Conservation (phyloP, 352 stramenopile species). For the Globisporangium paddicum region DNA sequence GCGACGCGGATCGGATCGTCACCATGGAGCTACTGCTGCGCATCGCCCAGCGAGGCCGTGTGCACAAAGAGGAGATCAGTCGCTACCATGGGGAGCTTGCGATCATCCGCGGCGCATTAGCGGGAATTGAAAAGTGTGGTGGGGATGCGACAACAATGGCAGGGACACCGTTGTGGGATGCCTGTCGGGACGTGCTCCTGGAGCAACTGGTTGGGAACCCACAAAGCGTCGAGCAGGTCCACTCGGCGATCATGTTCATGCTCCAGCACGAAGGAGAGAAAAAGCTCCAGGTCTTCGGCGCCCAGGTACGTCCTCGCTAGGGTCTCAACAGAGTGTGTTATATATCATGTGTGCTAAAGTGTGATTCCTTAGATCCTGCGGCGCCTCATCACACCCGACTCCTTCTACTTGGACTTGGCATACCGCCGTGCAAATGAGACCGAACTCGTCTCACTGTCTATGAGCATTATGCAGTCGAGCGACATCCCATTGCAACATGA, state of each 20-base stretch:
- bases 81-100: conserved; percentile 33
- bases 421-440: conserved; percentile 31
- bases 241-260: conserved; percentile 39
- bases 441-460: conserved; percentile 31
- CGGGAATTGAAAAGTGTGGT: conserved; percentile 4
- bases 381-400: conserved; percentile 43
- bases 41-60: conserved; percentile 35
- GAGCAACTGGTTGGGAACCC: conserved; percentile 58
- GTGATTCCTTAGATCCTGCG: conserved; percentile 34
- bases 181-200: conserved; percentile 41
- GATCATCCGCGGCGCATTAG: conserved; percentile 35
- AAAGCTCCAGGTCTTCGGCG: conserved; percentile 42
- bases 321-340: no score
- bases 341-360: neutral
- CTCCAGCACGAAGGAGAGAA: conserved; percentile 26
- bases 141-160: neutral
- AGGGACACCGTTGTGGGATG: conserved; percentile 18
- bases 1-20: conserved; percentile 18
- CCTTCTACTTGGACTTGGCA: conserved; percentile 39
- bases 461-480: conserved; percentile 28
- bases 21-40: conserved; percentile 34
- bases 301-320: conserved; percentile 24
- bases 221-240: conserved; percentile 18
- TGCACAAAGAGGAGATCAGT: conserved; percentile 47
- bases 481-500: conserved; percentile 51